Evolutionary conservation across 1,139 yeast species (phyloP).

Genomic region (Lodderomyces margitis): DNA sequence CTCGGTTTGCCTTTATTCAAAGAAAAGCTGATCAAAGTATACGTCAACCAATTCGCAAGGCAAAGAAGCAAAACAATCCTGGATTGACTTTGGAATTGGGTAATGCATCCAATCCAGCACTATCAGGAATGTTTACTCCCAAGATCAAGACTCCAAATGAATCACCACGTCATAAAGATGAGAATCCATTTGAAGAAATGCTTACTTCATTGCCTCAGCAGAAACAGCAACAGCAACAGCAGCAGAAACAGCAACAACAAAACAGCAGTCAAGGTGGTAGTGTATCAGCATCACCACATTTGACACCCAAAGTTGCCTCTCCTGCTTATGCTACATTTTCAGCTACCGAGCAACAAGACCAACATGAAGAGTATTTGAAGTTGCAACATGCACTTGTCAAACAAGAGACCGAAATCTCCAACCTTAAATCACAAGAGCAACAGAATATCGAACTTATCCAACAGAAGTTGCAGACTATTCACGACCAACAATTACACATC

Average conservation of each 20-base stretch:
- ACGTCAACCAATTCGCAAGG: background rate
- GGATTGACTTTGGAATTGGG: conserved; percentile 8
- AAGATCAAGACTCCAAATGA: conserved; percentile 33
- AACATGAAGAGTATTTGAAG: conserved; percentile 38
- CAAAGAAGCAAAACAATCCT: conserved; percentile 1
- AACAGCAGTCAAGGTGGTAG: conserved; percentile 5
- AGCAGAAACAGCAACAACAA: background rate
- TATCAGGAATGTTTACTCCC: conserved; percentile 39
- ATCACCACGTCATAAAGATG: conserved; percentile 17
- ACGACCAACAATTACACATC: conserved; percentile 6
- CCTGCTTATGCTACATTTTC: conserved; percentile 12
- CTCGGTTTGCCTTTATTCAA: conserved; percentile 34
- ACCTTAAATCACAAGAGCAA: conserved; percentile 23
- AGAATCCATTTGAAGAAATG: conserved; percentile 41
- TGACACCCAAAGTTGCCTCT: conserved; percentile 18
- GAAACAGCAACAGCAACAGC: background rate
- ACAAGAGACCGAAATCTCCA: conserved; percentile 38
- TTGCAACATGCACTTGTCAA: conserved; percentile 39
- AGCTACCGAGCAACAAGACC: conserved; percentile 4
- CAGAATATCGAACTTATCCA: conserved; percentile 14
- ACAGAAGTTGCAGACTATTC: conserved; percentile 12
- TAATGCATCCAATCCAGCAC: conserved; percentile 10
- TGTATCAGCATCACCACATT: conserved; percentile 12
- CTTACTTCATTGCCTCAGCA: conserved; percentile 18
- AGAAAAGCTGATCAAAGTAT: conserved; percentile 9